Percentiles rank a stretch among this genome's conserved stretches.
Conservation (phyloP, 805 yeast genomes). For the Saccharomycopsis capsularis region DNA sequence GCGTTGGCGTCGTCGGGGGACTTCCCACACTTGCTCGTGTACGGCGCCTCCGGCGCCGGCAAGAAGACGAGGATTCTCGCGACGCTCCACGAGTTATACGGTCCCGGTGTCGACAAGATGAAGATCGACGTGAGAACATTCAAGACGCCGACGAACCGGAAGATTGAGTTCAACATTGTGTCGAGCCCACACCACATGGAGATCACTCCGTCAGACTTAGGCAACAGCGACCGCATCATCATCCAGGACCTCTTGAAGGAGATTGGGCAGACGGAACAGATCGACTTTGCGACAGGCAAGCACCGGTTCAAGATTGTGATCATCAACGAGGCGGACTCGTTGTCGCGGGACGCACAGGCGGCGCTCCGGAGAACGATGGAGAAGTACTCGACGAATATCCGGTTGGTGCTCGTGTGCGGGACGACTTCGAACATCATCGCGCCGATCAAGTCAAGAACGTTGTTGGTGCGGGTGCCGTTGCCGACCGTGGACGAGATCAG, state of each 20-base stretch:
- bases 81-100: conserved; percentile 71
- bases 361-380: conserved; percentile 96
- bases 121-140: conserved; percentile 88
- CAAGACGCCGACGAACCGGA: conserved; percentile 61
- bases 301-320: conserved; percentile 72
- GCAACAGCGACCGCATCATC: conserved; percentile 89
- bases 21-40: conserved; percentile 85
- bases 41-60: conserved; percentile 97
- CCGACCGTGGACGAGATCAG: conserved; percentile 60
- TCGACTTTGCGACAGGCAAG: conserved; percentile 57
- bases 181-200: conserved; percentile 88
- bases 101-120: conserved; percentile 71
- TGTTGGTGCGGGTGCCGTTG: conserved; percentile 80
- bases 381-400: conserved; percentile 79
- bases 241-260: conserved; percentile 92
- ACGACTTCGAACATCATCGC: conserved; percentile 87
- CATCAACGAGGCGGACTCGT: conserved; percentile 85
- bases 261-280: conserved; percentile 90
- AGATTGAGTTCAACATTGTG: conserved; percentile 87
- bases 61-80: conserved; percentile 90
- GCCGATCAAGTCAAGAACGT: conserved; percentile 90
- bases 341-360: conserved; percentile 91
- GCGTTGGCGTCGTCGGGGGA: conserved; percentile 69
- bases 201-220: conserved; percentile 95
- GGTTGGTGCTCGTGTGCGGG: conserved; percentile 79